Evolutionary conservation across 2,329 filamentous ascomycete species (phyloP).

Genomic region (Botryosphaeria agaves): DNA sequence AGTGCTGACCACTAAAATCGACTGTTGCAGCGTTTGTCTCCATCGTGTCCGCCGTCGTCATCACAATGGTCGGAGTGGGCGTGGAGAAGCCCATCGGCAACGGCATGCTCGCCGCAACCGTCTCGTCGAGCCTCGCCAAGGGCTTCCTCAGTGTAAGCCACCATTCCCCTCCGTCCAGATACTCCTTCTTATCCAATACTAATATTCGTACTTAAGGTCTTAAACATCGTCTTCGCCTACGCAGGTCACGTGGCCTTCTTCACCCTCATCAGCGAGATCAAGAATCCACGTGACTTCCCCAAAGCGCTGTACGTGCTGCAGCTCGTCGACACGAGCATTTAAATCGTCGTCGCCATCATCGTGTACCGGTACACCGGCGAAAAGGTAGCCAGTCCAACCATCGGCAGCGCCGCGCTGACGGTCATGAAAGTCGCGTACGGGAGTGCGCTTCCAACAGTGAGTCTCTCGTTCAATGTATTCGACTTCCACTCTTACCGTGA

Average conservation of each 20-base stretch:
- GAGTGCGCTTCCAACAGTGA: conserved; percentile 44
- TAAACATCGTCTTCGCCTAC: conserved; percentile 55
- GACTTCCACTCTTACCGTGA: too few relatives aligned
- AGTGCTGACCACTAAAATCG: conserved; percentile 5
- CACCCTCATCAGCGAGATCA: conserved; percentile 46
- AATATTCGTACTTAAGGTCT: too few relatives aligned
- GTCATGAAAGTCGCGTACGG: conserved; percentile 50
- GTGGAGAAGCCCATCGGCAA: conserved; percentile 24
- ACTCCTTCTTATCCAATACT: too few relatives aligned
- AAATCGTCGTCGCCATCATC: conserved; percentile 47
- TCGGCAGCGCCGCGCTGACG: conserved; percentile 39
- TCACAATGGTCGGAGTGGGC: conserved; percentile 50
- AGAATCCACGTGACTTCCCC: conserved; percentile 40
- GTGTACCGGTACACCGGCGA: conserved; percentile 51
- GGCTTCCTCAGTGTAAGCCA: conserved; percentile 30
- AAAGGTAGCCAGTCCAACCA: conserved; percentile 44
- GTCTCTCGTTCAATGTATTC: too few relatives aligned
- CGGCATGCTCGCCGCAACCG: conserved; percentile 18
- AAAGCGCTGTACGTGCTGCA: conserved; percentile 47
- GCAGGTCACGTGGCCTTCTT: conserved; percentile 52
- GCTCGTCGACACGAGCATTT: conserved; percentile 40
- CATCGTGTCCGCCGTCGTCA: conserved; percentile 43
- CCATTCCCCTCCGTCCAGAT: conserved; percentile 43
- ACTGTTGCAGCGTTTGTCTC: conserved; percentile 40
- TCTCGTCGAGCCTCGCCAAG: conserved; percentile 18